Percentiles rank a stretch among this genome's conserved stretches.
Conservation (phyloP, 805 yeast species). For the Komagataella kurtzmanii region DNA sequence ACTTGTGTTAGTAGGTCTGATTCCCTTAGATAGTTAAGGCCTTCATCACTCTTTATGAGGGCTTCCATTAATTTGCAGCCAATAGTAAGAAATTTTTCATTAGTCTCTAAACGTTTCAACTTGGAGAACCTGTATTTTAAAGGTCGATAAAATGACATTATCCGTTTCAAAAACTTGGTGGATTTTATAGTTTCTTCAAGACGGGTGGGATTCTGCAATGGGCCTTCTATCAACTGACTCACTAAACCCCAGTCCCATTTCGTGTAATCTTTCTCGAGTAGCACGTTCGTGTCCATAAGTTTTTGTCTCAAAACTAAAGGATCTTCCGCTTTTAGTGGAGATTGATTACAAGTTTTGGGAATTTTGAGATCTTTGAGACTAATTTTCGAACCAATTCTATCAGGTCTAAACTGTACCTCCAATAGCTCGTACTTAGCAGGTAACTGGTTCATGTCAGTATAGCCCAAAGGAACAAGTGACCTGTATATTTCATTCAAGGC, state of each 20-base stretch:
- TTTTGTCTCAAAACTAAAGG: conserved; percentile 42
- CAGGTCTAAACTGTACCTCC: not conserved
- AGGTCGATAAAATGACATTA: conserved; percentile 83
- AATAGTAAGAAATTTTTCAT: conserved; percentile 46
- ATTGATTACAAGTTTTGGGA: conserved; percentile 6
- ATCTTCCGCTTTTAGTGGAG: conserved; percentile 33
- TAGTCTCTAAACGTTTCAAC: conserved; percentile 32
- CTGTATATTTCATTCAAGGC: conserved; percentile 16
- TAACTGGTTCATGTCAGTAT: not conserved
- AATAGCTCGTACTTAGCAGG: not conserved
- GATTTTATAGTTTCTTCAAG: conserved; percentile 67
- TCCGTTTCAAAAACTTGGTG: conserved; percentile 75
- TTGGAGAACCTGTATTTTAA: conserved; percentile 70
- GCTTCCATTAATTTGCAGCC: conserved; percentile 68
- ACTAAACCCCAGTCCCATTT: conserved; percentile 85
- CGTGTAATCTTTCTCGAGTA: conserved; percentile 63
- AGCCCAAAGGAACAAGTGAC: not conserved
- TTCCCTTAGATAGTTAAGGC: conserved; percentile 49
- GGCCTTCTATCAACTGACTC: conserved; percentile 66
- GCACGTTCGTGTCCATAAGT: conserved; percentile 55
- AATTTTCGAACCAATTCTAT: not conserved
- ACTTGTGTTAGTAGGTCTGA: conserved; percentile 79
- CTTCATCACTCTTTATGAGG: conserved; percentile 48
- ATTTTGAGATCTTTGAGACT: not conserved
- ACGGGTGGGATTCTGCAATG: conserved; percentile 55